Conservation (phyloP, 768 basidiomycete species). For the Auriscalpium microsporum region DNA sequence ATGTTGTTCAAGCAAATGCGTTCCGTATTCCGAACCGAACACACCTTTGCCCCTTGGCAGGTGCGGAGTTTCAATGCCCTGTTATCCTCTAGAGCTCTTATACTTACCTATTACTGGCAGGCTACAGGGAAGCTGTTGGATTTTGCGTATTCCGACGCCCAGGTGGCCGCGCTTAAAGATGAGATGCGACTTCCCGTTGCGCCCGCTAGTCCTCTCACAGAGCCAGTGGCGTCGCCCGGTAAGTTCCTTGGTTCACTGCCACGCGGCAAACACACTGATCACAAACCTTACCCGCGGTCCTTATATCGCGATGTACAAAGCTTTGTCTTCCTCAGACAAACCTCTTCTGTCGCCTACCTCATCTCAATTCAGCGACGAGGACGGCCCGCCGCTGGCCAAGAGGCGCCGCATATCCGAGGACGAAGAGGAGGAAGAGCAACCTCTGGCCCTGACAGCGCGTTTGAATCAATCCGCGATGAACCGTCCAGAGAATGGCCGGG, state of each 20-base stretch:
- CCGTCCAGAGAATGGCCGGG: constrained; percentile 20
- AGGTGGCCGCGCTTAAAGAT: constrained; percentile 58
- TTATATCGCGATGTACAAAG: constrained; percentile 1
- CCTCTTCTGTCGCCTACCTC: constrained; percentile 24
- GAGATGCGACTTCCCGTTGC: constrained; percentile 56
- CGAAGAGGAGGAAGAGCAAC: constrained; percentile 15
- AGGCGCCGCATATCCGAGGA: constrained; percentile 16
- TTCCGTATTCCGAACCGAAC: background rate
- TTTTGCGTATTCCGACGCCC: constrained; percentile 67
- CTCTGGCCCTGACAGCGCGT: constrained; percentile 27
- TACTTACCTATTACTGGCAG: constrained; percentile 29
- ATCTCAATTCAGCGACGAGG: constrained; percentile 44
- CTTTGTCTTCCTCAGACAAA: constrained; percentile 10
- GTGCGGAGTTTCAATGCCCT: constrained; percentile 16
- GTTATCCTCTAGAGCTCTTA: background rate
- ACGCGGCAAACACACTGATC: constrained; percentile 15
- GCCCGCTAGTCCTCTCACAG: constrained; percentile 38
- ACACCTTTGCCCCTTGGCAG: background rate
- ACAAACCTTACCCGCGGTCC: constrained; percentile 2
- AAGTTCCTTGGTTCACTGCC: constrained; percentile 17
- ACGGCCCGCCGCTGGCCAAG: constrained; percentile 41
- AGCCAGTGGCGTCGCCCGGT: constrained; percentile 46
- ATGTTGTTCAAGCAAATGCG: background rate
- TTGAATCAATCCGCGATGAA: constrained; percentile 12
- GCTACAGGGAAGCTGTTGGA: constrained; percentile 71